Base-by-base conservation (phyloP, 2,329 filamentous ascomycete species). In the Byssothecium circinans region DNA sequence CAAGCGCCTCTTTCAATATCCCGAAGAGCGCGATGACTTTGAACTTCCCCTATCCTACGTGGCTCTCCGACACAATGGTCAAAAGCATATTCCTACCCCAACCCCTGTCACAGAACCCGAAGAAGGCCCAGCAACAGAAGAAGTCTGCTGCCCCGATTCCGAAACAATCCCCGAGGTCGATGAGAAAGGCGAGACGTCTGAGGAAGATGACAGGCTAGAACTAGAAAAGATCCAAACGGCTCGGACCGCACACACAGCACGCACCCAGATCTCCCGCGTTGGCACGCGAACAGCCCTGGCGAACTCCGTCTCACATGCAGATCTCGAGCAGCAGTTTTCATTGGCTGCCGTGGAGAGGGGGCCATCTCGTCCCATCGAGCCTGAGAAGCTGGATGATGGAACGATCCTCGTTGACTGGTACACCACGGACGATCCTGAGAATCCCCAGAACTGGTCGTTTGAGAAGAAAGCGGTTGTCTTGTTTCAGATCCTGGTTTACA, bases 11-110 rank as follows among this genome's bases (percentile, higher is more conserved):
- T 71, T 86, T 11, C 74, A 77, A 48, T 85, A 85, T 50, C 81
- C 82, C 14, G 83, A 85, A 69, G 83, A 86, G 53, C 71, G 71
- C 49, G 56, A 76, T 18, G 80, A 72, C 55, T 86, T 84, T 55
- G 60, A 76, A 47, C 69, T 80, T 4, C 82, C 81, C 2, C 51
- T 55, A 38, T 57, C 60, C 23, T 79, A 79, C 52, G 65, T 60
- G 7, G 55, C 62, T 1, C 53, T 61, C 8, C 39, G 40, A 23
- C 45, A 47, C 3, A 40, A 45, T 2, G 27, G 47, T 7, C 45
- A 52, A 10, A 57, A 54, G 14, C 50, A 54, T 14, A 44, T 58
- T 0, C 50, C 53, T 30, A 53, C 52, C 27, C 34, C 49, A 14
- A 39, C 43, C 0, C 34, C 53, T 7, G 10, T 41, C 8, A 25